phyloP scores from a whole-genome alignment of 163 green algal species.

The Volvox carteri region DNA sequence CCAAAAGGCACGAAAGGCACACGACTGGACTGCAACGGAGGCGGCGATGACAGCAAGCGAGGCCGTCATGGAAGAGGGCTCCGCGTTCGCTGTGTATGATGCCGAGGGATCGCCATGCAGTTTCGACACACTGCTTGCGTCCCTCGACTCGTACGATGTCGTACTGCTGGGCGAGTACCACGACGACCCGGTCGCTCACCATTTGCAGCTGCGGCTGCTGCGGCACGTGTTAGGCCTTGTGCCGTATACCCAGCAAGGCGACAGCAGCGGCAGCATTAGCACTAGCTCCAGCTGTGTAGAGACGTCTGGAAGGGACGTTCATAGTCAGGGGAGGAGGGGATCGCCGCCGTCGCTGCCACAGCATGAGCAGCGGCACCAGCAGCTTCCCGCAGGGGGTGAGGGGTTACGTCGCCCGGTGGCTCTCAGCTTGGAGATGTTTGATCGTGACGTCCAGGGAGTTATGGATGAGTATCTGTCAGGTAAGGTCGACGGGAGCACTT shows the following conservation, averaged over 20 bases:
- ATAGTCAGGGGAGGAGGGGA: not conserved
- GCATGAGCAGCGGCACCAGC: not conserved
- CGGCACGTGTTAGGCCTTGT: constrained; percentile 6
- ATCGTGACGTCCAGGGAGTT: constrained; percentile 69
- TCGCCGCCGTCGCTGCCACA: not conserved
- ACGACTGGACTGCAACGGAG: no score
- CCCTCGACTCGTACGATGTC: constrained; percentile 47
- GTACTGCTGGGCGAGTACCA: constrained; percentile 69
- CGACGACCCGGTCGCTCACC: constrained; percentile 69
- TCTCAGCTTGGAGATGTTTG: constrained; percentile 76
- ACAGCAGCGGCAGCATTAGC: not conserved
- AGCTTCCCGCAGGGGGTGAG: no score
- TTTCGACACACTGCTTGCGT: constrained; percentile 6
- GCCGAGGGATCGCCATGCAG: not conserved
- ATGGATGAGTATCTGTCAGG: constrained; percentile 70
- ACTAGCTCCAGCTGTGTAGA: not conserved
- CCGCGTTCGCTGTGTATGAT: constrained; percentile 45
- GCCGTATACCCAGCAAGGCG: not conserved
- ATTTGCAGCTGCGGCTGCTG: constrained; percentile 60
- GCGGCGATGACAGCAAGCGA: no score
- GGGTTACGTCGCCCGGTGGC: constrained; percentile 51
- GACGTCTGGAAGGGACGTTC: not conserved
- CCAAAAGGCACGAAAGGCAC: no score
- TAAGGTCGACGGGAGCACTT: not conserved
- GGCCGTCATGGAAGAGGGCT: not conserved